Evolutionary conservation across 306 rosid species (phyloP).

Genomic region (Rosa rugosa): DNA sequence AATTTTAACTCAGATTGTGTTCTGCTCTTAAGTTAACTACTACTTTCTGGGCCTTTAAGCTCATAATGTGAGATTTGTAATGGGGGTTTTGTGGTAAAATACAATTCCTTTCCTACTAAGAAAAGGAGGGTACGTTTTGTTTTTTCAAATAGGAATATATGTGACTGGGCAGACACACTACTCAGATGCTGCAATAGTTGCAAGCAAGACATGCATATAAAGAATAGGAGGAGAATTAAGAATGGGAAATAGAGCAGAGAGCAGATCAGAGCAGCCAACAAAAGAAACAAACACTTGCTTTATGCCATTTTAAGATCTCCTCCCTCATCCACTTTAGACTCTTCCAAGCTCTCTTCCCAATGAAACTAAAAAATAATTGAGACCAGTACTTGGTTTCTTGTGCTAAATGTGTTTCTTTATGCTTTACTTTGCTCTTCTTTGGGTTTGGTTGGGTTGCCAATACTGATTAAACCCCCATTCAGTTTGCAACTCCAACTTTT

Average conservation of each 20-base stretch:
- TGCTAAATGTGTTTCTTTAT: constrained; percentile 51
- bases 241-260: constrained; percentile 47
- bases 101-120: constrained; percentile 68
- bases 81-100: constrained; percentile 41
- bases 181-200: constrained; percentile 40
- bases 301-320: constrained; percentile 71
- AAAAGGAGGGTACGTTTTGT: constrained; percentile 32
- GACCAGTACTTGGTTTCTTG: constrained; percentile 46
- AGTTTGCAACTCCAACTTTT: constrained; percentile 25
- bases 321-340: constrained; percentile 54
- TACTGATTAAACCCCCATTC: constrained; percentile 19
- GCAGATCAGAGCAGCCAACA: constrained; percentile 32
- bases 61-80: background rate
- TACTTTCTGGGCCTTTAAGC: background rate
- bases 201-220: constrained; percentile 40
- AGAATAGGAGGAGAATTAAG: constrained; percentile 37
- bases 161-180: constrained; percentile 35
- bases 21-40: background rate
- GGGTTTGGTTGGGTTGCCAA: constrained; percentile 20
- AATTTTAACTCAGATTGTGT: background rate
- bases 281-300: constrained; percentile 88
- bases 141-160: constrained; percentile 38
- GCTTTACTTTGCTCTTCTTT: constrained; percentile 54
- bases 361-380: constrained; percentile 54
- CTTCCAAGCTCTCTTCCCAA: constrained; percentile 91